These are phyloP conservation scores for Sphagnum magellanicum DNA, from an alignment of 228 moss, liverwort and hornwort species.

Conservation along the genomic window DNA sequence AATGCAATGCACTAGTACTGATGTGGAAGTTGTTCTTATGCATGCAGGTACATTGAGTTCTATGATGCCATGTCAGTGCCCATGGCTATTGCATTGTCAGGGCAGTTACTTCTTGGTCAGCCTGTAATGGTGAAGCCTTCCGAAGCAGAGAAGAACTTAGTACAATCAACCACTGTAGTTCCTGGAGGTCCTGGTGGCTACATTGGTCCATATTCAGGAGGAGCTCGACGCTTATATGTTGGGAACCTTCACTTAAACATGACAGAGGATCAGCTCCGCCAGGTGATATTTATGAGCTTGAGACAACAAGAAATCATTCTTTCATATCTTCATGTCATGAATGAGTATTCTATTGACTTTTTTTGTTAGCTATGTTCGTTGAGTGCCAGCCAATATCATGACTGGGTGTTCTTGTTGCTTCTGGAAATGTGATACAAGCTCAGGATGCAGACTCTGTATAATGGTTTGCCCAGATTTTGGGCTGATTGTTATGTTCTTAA, in stretches of 20 bases:
- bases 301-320: too few relatives aligned
- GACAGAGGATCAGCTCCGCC: constrained; percentile 98
- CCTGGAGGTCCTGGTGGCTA: constrained; percentile 95
- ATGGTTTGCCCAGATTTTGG: too few relatives aligned
- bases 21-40: background rate
- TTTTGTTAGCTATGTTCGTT: too few relatives aligned
- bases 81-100: constrained; percentile 98
- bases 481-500: too few relatives aligned
- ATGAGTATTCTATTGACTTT: too few relatives aligned
- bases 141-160: constrained; percentile 98
- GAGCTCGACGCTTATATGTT: constrained; percentile 92
- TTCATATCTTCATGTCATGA: too few relatives aligned
- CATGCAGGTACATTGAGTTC: constrained; percentile 92
- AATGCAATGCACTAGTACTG: too few relatives aligned
- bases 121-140: constrained; percentile 99
- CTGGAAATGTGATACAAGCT: too few relatives aligned
- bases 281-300: constrained; percentile 28
- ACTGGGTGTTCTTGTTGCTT: too few relatives aligned
- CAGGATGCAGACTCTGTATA: too few relatives aligned
- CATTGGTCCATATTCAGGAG: constrained; percentile 98
- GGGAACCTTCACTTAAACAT: constrained; percentile 98
- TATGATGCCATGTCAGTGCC: constrained; percentile 99
- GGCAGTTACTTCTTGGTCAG: constrained; percentile 84
- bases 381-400: too few relatives aligned
- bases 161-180: constrained; percentile 96